A percentile compares a stretch with the other conserved stretches of the same genome.
Evolutionary conservation across 169 alveolate species (phyloP).

Genomic region (Babesia ovata): DNA sequence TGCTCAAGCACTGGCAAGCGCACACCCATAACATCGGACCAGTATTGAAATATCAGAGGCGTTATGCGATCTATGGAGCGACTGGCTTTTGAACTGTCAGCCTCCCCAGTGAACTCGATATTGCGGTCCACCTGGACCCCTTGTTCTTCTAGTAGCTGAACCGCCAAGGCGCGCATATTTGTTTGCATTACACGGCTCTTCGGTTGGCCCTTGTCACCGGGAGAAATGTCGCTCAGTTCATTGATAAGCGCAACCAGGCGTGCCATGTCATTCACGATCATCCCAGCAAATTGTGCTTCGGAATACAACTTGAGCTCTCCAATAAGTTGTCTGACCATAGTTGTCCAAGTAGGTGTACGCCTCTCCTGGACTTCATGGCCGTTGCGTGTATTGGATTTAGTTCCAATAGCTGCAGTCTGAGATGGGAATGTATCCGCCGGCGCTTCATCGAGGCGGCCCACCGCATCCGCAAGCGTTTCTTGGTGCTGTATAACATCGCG

Average conservation of each 20-base stretch:
- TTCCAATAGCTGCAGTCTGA: background rate
- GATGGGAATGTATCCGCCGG: background rate
- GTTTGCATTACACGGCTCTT: conserved; percentile 20
- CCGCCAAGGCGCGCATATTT: conserved; percentile 10
- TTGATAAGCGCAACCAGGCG: background rate
- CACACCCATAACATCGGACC: conserved; percentile 12
- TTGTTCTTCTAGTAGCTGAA: background rate
- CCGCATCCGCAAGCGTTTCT: background rate
- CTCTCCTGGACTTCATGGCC: too few species aligned
- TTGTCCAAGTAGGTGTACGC: background rate
- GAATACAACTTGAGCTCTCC: background rate
- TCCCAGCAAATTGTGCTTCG: background rate
- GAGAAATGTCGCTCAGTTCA: background rate
- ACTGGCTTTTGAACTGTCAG: background rate
- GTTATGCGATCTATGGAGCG: conserved; percentile 25
- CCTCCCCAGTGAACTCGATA: background rate
- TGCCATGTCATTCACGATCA: background rate
- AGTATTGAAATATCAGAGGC: conserved; percentile 25
- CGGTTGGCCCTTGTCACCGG: background rate
- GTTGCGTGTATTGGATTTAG: background rate
- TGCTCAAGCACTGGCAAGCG: background rate
- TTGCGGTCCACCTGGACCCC: background rate
- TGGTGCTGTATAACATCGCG: conserved; percentile 24
- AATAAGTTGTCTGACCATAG: background rate
- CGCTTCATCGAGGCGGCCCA: background rate